phyloP scores from a whole-genome alignment of 805 yeast genomes.

The Wickerhamiella lipophila region DNA sequence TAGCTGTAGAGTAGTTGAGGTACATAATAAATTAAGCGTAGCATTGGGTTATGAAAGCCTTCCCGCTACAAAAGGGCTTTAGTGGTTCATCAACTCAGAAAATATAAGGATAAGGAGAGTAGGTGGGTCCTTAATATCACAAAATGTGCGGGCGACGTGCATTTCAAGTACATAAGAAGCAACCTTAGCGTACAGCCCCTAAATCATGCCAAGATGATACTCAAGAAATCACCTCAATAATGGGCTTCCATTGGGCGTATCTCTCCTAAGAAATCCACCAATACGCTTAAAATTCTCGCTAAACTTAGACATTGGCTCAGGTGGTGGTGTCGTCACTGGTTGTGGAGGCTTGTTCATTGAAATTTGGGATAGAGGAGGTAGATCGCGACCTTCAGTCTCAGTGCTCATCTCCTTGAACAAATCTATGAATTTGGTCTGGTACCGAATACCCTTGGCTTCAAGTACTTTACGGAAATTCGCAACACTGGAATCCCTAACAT shows the following conservation, averaged over 20 bases:
- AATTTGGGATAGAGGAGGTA: conserved; percentile 14
- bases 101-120: no score
- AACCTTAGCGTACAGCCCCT: no score
- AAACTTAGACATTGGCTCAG: conserved; percentile 6
- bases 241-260: conserved; percentile 9
- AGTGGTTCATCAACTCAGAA: no score
- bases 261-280: conserved; percentile 10
- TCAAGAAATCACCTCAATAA: conserved; percentile 1
- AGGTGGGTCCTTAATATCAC: no score
- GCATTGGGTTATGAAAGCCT: no score
- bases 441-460: conserved; percentile 44
- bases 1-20: no score
- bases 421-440: conserved; percentile 18
- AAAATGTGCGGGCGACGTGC: no score
- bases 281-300: conserved; percentile 12
- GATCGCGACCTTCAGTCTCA: conserved; percentile 15
- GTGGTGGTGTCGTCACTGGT: conserved; percentile 2
- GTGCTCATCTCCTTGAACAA: conserved; percentile 18
- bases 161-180: no score
- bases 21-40: no score
- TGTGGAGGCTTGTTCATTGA: neutral
- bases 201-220: no score
- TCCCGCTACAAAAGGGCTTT: no score
- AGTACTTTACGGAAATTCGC: conserved; percentile 54
- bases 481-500: conserved; percentile 52